Evolutionary conservation across 306 rosid species (phyloP).

Genomic region (Herpetospermum pedunculosum): DNA sequence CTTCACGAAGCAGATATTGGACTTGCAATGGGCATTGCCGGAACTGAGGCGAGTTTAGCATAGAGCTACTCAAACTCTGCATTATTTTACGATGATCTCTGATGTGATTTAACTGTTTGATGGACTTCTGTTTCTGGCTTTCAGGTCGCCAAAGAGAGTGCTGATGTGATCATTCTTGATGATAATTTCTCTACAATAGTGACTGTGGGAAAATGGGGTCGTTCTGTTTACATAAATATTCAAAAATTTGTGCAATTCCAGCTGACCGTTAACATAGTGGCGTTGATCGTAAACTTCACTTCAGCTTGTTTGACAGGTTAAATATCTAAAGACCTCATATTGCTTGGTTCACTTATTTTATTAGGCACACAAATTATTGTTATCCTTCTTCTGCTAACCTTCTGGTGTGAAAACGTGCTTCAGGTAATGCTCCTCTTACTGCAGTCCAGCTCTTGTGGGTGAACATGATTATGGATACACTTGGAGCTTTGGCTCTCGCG

Average conservation of each 20-base stretch:
- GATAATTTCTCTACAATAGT: conserved; percentile 97
- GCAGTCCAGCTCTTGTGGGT: conserved; percentile 97
- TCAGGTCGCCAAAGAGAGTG: conserved; percentile 98
- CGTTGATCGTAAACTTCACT: conserved; percentile 80
- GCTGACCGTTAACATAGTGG: conserved; percentile 88
- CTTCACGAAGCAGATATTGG: conserved; percentile 99
- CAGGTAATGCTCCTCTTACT: conserved; percentile 90
- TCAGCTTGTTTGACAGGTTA: conserved; percentile 88
- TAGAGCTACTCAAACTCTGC: background rate
- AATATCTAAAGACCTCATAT: conserved; percentile 11
- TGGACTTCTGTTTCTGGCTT: background rate
- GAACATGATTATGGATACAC: conserved; percentile 97
- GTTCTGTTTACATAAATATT: conserved; percentile 84
- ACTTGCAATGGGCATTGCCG: conserved; percentile 98
- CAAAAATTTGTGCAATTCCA: conserved; percentile 97
- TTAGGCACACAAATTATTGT: background rate
- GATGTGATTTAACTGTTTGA: background rate
- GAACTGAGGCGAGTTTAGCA: conserved; percentile 68
- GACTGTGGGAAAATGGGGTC: conserved; percentile 98
- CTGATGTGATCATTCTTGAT: conserved; percentile 91
- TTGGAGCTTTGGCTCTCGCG: conserved; percentile 97
- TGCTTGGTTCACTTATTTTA: background rate
- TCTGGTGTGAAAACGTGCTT: conserved; percentile 7
- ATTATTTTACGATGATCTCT: background rate
- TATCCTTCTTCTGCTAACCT: conserved; percentile 19